phyloP scores from a whole-genome alignment of 148 eudicot genomes.

The Hydrangea macrophylla region DNA sequence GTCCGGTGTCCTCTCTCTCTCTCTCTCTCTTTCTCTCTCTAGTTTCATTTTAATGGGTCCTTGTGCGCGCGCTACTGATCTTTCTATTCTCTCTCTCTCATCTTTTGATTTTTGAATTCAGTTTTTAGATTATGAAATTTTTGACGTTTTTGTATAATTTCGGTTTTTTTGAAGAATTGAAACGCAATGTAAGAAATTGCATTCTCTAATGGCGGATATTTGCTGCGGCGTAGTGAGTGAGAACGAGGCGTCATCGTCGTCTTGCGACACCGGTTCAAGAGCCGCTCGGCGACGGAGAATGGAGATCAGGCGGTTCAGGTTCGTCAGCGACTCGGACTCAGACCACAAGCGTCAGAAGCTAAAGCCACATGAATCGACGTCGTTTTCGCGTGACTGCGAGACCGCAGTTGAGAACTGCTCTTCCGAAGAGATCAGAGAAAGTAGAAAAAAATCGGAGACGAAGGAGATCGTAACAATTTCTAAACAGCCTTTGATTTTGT shows the following conservation, averaged over 20 bases:
- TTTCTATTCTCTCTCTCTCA: background rate
- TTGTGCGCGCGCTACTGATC: too few relatives aligned
- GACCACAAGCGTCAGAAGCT: conserved; percentile 37
- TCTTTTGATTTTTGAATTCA: background rate
- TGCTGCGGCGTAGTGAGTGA: conserved; percentile 41
- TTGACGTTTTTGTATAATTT: too few relatives aligned
- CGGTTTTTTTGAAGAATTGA: background rate
- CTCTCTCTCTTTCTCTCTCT: background rate
- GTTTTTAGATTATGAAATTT: too few relatives aligned
- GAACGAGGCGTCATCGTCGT: conserved; percentile 17
- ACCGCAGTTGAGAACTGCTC: conserved; percentile 16
- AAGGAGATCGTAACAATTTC: conserved; percentile 1
- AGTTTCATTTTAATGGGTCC: background rate
- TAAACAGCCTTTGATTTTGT: background rate
- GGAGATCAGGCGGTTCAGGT: conserved; percentile 48
- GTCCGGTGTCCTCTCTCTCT: background rate
- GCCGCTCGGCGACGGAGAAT: conserved; percentile 52
- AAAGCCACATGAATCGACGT: conserved; percentile 13
- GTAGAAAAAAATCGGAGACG: background rate
- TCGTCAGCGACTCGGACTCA: conserved; percentile 17
- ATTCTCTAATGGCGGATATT: conserved; percentile 56
- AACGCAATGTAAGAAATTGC: background rate
- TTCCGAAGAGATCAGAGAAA: background rate
- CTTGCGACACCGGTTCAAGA: conserved; percentile 27
- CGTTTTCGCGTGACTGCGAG: conserved; percentile 22